Percentiles rank a stretch among this genome's conserved stretches.
Conservation (phyloP, 1,284 basidiomycete genomes). For the Marasmius oreades region DNA sequence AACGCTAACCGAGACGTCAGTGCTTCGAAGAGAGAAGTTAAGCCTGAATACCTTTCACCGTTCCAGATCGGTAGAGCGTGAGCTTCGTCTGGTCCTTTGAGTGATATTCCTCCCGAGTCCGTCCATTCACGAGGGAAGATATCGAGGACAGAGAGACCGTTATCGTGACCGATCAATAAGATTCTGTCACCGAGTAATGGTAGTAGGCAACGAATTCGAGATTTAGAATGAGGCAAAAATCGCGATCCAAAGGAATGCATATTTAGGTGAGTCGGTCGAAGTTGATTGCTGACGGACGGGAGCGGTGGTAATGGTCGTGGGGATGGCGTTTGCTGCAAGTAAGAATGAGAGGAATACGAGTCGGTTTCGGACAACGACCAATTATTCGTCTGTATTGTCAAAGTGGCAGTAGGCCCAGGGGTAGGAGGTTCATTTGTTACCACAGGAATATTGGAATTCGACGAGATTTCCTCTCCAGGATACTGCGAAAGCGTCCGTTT, state of each 20-base stretch:
- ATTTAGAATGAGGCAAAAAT: slow-evolving; percentile 74
- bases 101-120: slow-evolving; percentile 40
- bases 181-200: slow-evolving; percentile 61
- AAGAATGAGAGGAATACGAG: slow-evolving; percentile 29
- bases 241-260: slow-evolving; percentile 77
- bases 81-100: slow-evolving; percentile 67
- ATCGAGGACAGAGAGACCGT: slow-evolving; percentile 73
- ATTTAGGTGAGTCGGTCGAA: slow-evolving; percentile 59
- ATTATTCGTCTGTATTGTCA: slow-evolving; percentile 45
- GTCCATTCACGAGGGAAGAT: slow-evolving; percentile 70
- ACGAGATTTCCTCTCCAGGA: not conserved
- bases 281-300: slow-evolving; percentile 45
- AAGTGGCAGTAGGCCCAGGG: slow-evolving; percentile 16
- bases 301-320: slow-evolving; percentile 31
- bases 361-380: slow-evolving; percentile 22
- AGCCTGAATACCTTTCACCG: slow-evolving; percentile 62
- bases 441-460: slow-evolving; percentile 13
- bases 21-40: slow-evolving; percentile 1
- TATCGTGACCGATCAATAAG: slow-evolving; percentile 70
- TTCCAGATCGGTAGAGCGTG: slow-evolving; percentile 63
- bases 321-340: slow-evolving; percentile 24
- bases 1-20: slow-evolving; percentile 40
- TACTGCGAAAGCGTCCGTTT: not conserved
- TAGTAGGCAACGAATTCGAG: slow-evolving; percentile 67
- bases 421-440: slow-evolving; percentile 21